Conservation (phyloP, 148 eudicot genomes). For the Rhododendron griersonianum region DNA sequence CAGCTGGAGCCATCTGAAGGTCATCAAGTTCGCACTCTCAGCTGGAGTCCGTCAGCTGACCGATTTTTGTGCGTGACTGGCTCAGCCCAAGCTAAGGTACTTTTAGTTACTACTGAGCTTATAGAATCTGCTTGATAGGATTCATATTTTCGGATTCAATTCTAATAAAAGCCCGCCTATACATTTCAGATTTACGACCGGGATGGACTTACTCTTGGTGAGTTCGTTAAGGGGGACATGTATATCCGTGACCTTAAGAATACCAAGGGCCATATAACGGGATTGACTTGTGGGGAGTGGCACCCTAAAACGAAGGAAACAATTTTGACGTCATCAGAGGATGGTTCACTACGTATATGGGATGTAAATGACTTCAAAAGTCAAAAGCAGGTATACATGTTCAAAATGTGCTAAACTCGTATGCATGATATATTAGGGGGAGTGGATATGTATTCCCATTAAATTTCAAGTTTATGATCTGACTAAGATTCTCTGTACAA, state of each 20-base stretch:
- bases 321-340: constrained; percentile 89
- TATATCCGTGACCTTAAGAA: constrained; percentile 98
- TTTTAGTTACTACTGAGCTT: not conserved
- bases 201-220: constrained; percentile 95
- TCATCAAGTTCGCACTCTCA: constrained; percentile 86
- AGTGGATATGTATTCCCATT: not conserved
- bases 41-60: constrained; percentile 96
- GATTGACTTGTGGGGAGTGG: constrained; percentile 98
- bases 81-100: constrained; percentile 96
- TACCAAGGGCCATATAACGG: constrained; percentile 96
- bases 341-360: constrained; percentile 97
- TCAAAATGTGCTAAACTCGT: not conserved
- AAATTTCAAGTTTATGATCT: constrained; percentile 1
- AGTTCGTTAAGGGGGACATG: constrained; percentile 96
- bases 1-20: constrained; percentile 99
- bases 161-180: not conserved
- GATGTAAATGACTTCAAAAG: constrained; percentile 94
- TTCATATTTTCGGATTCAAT: not conserved
- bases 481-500: not conserved
- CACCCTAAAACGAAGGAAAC: constrained; percentile 83
- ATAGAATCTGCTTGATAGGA: not conserved
- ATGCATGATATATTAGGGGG: not conserved
- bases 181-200: constrained; percentile 78
- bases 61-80: constrained; percentile 91
- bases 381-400: constrained; percentile 76